Evolutionary conservation across 2,329 filamentous ascomycete genomes (phyloP).

Genomic region (Bipolaris sorokiniana): DNA sequence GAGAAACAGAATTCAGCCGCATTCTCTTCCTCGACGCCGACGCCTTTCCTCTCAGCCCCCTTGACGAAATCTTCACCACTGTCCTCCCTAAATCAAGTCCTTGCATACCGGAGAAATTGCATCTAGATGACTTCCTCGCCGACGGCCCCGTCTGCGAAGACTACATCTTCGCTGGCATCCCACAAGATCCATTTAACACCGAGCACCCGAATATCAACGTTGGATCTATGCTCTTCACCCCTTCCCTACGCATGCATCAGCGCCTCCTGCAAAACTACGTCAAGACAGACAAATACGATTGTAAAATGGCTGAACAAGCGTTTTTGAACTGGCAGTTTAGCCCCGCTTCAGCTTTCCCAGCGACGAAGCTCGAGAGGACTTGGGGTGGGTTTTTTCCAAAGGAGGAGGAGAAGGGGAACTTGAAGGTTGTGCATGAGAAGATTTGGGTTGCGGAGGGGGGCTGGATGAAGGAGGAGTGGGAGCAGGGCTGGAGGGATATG

Average conservation of each 20-base stretch:
- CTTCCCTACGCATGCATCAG: conserved; percentile 37
- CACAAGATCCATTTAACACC: conserved; percentile 24
- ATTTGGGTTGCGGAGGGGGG: conserved; percentile 32
- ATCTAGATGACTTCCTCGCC: conserved; percentile 31
- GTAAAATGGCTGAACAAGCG: conserved; percentile 43
- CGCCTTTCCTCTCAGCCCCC: conserved; percentile 38
- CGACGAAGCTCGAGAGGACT: conserved; percentile 28
- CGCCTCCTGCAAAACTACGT: conserved; percentile 43
- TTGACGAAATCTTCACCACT: conserved; percentile 45
- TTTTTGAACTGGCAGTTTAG: conserved; percentile 45
- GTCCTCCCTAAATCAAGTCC: conserved; percentile 22
- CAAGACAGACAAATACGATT: conserved; percentile 40
- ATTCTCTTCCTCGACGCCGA: conserved; percentile 45
- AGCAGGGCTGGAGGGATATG: conserved; percentile 34
- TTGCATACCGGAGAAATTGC: conserved; percentile 32
- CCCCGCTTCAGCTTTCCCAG: conserved; percentile 36
- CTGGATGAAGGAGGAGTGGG: conserved; percentile 38
- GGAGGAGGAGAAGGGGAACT: conserved; percentile 28
- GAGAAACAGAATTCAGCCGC: conserved; percentile 38
- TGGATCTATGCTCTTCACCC: conserved; percentile 42
- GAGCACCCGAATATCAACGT: conserved; percentile 38
- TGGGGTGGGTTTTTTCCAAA: conserved; percentile 39
- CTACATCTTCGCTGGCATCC: conserved; percentile 39
- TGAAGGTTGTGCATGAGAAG: conserved; percentile 48
- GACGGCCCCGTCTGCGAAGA: conserved; percentile 37